Base-by-base conservation (phyloP, 768 basidiomycete genomes). In the Pleurotus djamor region DNA sequence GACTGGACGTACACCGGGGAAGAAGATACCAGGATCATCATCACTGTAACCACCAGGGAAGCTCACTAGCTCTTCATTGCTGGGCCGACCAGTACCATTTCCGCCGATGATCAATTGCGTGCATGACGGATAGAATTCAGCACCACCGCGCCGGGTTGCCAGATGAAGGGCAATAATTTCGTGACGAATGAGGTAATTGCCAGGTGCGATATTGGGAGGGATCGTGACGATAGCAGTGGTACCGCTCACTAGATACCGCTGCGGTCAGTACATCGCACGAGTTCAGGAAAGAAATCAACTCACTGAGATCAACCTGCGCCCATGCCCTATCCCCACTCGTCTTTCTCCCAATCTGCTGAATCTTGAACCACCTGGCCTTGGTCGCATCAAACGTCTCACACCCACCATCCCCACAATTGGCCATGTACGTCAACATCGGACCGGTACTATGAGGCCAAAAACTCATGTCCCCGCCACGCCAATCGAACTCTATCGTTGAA, bases 121-220 rank as follows among this genome's bases (percentile, higher is more conserved):
- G 69, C 91, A 94, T 32, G 83, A 82, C 0, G 88, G 86, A 69
- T 94, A 94, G 72, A 92, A 93, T 72, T 94, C 91, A 0, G 89
- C 91, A 16, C 88, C 88, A 4, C 85, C 84, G 14, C 66, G 8
- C 2, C 66, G 63, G n/a, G 67, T 76, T 5, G 80, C 90, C 49
- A 86, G 78, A 66, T 92, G 91, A 12, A 92, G 82, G 8, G 87
- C 86, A 68, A 92, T 86, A 70, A 92, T 87, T 68, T 93, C 91
- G 69, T 91, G 86, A 0, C 91, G 88, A 66, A 92, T 69, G 60
- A 93, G 76, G 69, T 92, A 92, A 63, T 87, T 83, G 4, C 91
- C 91, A 2, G 87, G 72, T 2, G 83, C 77, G 57, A 93, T 68
- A 48, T 79, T 80, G 16, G 70, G 61, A 1, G 86, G 86, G 48